phyloP scores from a whole-genome alignment of 2,329 filamentous ascomycete genomes.

The Penicillium psychrosexuale region DNA sequence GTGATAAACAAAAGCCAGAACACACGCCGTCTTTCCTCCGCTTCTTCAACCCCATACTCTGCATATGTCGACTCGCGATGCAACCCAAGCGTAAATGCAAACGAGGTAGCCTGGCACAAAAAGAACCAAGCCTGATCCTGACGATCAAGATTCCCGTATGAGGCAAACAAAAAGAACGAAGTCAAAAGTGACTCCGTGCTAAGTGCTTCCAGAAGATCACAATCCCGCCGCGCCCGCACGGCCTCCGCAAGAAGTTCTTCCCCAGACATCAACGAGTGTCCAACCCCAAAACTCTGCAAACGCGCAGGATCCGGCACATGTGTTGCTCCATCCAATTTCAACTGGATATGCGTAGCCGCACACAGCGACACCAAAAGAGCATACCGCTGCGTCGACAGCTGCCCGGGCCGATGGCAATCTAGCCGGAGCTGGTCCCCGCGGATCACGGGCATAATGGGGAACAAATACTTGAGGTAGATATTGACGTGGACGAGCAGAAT shows the following conservation, averaged over 20 bases:
- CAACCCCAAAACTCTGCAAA: slow-evolving; percentile 51
- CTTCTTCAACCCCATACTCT: slow-evolving; percentile 49
- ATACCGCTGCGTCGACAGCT: slow-evolving; percentile 39
- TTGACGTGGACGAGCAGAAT: slow-evolving; percentile 41
- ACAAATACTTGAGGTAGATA: slow-evolving; percentile 43
- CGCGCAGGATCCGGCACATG: slow-evolving; percentile 23
- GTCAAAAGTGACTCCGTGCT: slow-evolving; percentile 53
- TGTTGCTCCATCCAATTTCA: slow-evolving; percentile 37
- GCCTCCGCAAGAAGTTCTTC: slow-evolving; percentile 65
- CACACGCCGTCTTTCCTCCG: slow-evolving; percentile 61
- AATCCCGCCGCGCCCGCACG: slow-evolving; percentile 46
- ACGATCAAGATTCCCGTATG: slow-evolving; percentile 67
- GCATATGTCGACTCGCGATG: slow-evolving; percentile 53
- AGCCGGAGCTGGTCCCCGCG: slow-evolving; percentile 34
- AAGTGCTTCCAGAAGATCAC: slow-evolving; percentile 42
- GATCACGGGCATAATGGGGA: slow-evolving; percentile 46
- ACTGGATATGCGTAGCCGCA: slow-evolving; percentile 46
- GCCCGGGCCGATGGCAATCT: slow-evolving; percentile 53
- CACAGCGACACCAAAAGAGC: slow-evolving; percentile 43
- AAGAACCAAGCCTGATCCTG: slow-evolving; percentile 78
- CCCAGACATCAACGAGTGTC: slow-evolving; percentile 60
- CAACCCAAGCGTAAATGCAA: slow-evolving; percentile 49
- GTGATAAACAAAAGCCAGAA: slow-evolving; percentile 72
- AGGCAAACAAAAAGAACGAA: slow-evolving; percentile 76
- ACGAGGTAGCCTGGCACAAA: slow-evolving; percentile 70